phyloP scores from a whole-genome alignment of 2,329 filamentous ascomycete species.

The Pochonia chlamydosporia region DNA sequence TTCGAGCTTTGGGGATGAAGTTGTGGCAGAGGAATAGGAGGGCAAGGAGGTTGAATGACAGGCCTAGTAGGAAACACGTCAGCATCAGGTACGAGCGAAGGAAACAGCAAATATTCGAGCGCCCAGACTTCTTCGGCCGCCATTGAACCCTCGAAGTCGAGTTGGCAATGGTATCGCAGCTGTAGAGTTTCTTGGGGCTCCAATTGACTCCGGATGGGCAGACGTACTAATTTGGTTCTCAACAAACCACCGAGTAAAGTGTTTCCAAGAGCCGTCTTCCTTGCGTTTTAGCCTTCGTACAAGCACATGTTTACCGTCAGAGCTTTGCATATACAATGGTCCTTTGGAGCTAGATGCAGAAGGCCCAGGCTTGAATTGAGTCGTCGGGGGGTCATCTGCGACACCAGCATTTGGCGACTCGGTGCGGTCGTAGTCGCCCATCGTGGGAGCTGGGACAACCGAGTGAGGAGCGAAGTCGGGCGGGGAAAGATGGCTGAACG shows the following conservation, averaged over 20 bases:
- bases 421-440: constrained; percentile 5
- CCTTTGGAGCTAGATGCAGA: constrained; percentile 25
- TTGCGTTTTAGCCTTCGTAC: constrained; percentile 55
- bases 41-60: constrained; percentile 79
- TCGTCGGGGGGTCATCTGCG: constrained; percentile 17
- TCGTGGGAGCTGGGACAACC: constrained; percentile 2
- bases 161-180: neutral
- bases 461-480: constrained; percentile 4
- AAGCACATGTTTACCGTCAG: constrained; percentile 44
- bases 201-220: constrained; percentile 5
- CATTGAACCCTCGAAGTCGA: neutral
- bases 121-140: neutral
- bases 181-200: neutral
- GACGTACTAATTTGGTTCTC: constrained; percentile 73
- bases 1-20: constrained; percentile 73
- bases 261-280: constrained; percentile 55
- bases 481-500: neutral
- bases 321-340: constrained; percentile 52
- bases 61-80: constrained; percentile 39
- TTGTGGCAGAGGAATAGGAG: constrained; percentile 77
- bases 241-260: constrained; percentile 63
- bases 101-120: neutral
- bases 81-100: neutral
- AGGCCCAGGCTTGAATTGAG: constrained; percentile 22
- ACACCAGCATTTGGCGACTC: constrained; percentile 11